phyloP scores from a whole-genome alignment of 495 filamentous ascomycete genomes.

The Sabuloglossum arenarium region DNA sequence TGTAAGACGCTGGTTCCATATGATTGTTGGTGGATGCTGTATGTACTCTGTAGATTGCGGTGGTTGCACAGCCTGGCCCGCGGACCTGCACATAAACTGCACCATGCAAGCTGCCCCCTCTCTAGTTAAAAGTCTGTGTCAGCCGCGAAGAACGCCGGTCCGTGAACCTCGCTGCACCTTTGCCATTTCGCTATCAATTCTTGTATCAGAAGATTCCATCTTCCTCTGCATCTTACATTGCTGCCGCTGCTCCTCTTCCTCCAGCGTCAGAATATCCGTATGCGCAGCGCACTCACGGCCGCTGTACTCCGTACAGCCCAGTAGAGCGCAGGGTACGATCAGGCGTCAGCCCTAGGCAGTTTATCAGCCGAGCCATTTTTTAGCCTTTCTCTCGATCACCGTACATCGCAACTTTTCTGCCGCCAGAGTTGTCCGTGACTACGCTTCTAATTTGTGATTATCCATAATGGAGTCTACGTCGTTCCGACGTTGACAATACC shows the following conservation, averaged over 20 bases:
- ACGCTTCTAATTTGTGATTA: background rate
- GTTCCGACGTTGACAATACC: background rate
- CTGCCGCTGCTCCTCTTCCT: background rate
- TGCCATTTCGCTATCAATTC: background rate
- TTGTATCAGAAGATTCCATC: no score
- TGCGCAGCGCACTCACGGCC: background rate
- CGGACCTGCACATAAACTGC: no score
- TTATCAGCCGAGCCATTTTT: background rate
- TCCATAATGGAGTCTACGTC: background rate
- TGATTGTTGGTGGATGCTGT: no score
- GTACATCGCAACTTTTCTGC: background rate
- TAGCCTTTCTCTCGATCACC: background rate
- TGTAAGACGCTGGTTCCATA: no score
- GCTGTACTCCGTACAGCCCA: background rate
- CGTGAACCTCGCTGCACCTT: background rate
- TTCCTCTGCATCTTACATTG: no score
- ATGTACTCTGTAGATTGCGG: no score
- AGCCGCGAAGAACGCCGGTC: background rate
- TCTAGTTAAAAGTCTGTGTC: background rate
- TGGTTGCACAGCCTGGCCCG: no score
- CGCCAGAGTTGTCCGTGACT: background rate
- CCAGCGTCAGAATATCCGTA: no score
- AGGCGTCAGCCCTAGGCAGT: background rate
- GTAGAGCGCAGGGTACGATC: background rate
- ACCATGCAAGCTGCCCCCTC: no score